Conservation (phyloP, 257 asterid species). For the Capsicum rhomboideum region DNA sequence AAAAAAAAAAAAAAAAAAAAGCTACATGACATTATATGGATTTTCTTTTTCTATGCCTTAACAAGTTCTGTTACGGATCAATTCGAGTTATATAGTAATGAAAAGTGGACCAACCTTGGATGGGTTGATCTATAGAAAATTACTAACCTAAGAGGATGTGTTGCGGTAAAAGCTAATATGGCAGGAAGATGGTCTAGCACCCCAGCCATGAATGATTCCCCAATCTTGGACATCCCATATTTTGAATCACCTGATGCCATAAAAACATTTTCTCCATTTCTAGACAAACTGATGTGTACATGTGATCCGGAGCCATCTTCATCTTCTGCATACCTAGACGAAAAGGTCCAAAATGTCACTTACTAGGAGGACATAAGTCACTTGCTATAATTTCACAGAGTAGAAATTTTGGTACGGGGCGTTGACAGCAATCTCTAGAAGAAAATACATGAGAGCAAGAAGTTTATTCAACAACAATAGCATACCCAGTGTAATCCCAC, state of each 20-base stretch:
- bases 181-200: conserved; percentile 87
- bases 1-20: no score
- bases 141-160: conserved; percentile 70
- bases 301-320: conserved; percentile 92
- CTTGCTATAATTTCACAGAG: background rate
- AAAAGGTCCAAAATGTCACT: background rate
- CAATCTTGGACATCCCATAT: conserved; percentile 68
- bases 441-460: no score
- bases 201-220: conserved; percentile 97
- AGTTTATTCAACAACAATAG: no score
- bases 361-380: background rate
- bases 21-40: no score
- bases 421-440: no score
- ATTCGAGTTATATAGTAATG: background rate
- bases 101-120: background rate
- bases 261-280: conserved; percentile 66
- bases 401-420: background rate
- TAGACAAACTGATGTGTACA: conserved; percentile 75
- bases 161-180: conserved; percentile 82
- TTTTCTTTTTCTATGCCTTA: background rate
- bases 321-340: conserved; percentile 50
- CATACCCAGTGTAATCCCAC: no score
- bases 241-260: conserved; percentile 40
- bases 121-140: background rate
- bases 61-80: background rate